Base-by-base conservation (phyloP, 805 yeast genomes). In the Candida qinlingensis region DNA sequence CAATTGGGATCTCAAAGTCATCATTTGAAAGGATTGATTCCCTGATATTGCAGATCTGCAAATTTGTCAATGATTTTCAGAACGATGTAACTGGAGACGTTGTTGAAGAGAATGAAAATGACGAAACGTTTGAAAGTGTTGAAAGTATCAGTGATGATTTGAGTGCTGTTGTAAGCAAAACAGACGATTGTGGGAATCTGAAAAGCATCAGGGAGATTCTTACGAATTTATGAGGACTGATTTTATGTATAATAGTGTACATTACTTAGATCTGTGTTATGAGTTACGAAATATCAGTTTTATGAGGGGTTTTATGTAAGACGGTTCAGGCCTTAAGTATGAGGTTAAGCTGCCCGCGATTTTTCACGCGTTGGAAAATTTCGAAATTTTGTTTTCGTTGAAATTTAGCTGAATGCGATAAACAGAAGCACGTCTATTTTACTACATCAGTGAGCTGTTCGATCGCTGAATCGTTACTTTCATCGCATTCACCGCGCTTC, bases 1-100 rank as follows among this genome's bases (percentile, higher is more conserved):
- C 50, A 12, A 25, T 37, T 29, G 47, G 44, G 11, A 36, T 44
- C 28, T 11, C 28, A 25, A 40, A 30, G 25, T 4, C 12, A 3
- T 25, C 8, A 12, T 40, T 44, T 31, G 47, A 40, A 6, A 39
- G 44, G 31, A 27, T 47, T 5, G 40, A 43, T 25, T n/a, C n/a
- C 10, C 19, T 47, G 42, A 41, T 47, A 12, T 36, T 26, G 39
- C 44, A 47, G 9, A 39, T 44, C 8, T 47, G 50, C 41, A 43
- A 44, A 31, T 27, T 40, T 28, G 47, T 47, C 10, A 38, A 29
- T 11, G 47, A 40, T 13, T 44, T 28, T 31, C 46, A 44, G 12
- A 38, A 30, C 25, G 42, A 37, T 1, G 11, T 13, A 5, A 42
- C 28, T 35, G 41, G n/a, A 25, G 46, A 37, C 8, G 34, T 45